These are phyloP conservation scores for California macrophylla DNA, from an alignment of 441 rosid species.

Conservation along the genomic window DNA sequence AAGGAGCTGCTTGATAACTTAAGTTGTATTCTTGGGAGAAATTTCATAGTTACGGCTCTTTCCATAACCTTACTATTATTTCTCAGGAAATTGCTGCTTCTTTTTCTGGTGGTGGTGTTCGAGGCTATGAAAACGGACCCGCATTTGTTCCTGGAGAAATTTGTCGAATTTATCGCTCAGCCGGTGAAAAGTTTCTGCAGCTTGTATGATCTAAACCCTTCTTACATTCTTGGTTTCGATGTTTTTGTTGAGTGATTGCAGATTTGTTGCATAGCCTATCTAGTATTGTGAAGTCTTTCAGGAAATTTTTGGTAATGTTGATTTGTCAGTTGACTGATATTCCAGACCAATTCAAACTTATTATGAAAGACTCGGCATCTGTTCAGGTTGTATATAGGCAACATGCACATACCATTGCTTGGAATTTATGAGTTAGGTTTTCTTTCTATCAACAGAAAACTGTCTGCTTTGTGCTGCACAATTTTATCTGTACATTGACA, in stretches of 20 bases:
- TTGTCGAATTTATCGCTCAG: constrained; percentile 62
- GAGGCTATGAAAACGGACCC: constrained; percentile 55
- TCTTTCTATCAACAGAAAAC: background rate
- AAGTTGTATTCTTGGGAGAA: background rate
- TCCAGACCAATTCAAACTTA: background rate
- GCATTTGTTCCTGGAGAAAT: constrained; percentile 87
- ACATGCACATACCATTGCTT: background rate
- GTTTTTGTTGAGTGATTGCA: background rate
- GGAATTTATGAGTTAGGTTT: background rate
- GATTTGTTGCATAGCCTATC: background rate
- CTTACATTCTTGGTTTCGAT: background rate
- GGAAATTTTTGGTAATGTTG: background rate
- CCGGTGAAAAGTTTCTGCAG: constrained; percentile 74
- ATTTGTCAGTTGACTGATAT: background rate
- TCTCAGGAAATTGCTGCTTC: constrained; percentile 76
- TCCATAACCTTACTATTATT: constrained; percentile 11
- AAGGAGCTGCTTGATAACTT: constrained; percentile 24
- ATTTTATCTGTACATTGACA: background rate
- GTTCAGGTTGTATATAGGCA: constrained; percentile 1
- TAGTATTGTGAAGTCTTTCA: background rate
- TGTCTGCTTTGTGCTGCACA: background rate
- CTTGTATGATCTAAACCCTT: constrained; percentile 42
- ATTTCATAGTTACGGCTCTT: constrained; percentile 2
- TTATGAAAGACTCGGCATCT: background rate
- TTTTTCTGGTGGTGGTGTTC: constrained; percentile 65